phyloP scores from a whole-genome alignment of 148 eudicot genomes.

The Rhododendron griersonianum region DNA sequence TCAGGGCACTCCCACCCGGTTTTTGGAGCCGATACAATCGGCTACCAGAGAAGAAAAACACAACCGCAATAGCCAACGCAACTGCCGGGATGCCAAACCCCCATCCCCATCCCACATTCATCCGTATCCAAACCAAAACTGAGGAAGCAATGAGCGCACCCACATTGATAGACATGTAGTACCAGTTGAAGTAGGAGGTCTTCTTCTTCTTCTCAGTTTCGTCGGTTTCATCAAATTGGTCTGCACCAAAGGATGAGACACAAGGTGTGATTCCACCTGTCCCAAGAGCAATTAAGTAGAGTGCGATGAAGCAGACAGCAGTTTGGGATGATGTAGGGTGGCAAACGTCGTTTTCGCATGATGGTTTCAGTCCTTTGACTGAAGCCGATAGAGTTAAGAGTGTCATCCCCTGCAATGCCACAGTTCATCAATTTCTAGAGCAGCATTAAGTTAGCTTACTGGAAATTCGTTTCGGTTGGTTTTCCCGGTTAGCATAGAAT shows the following conservation, averaged over 20 bases:
- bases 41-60: slow-evolving; percentile 29
- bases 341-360: slow-evolving; percentile 18
- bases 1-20: slow-evolving; percentile 46
- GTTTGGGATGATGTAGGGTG: slow-evolving; percentile 32
- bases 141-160: slow-evolving; percentile 39
- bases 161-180: slow-evolving; percentile 36
- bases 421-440: not conserved
- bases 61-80: slow-evolving; percentile 37
- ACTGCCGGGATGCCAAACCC: slow-evolving; percentile 46
- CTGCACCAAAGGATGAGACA: slow-evolving; percentile 35
- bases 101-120: slow-evolving; percentile 46
- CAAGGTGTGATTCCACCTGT: slow-evolving; percentile 46
- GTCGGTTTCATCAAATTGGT: slow-evolving; percentile 39
- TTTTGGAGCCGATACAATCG: slow-evolving; percentile 22
- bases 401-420: slow-evolving; percentile 21
- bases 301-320: slow-evolving; percentile 22
- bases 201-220: slow-evolving; percentile 28
- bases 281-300: slow-evolving; percentile 39
- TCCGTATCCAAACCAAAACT: slow-evolving; percentile 46
- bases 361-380: slow-evolving; percentile 28
- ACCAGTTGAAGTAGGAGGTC: slow-evolving; percentile 43
- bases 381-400: slow-evolving; percentile 36
- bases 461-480: not conserved
- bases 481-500: not conserved
- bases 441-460: not conserved